Evolutionary conservation across 257 asterid species (phyloP), one percentile per base, ranked within the genome.

Genomic region (Plantago major): DNA sequence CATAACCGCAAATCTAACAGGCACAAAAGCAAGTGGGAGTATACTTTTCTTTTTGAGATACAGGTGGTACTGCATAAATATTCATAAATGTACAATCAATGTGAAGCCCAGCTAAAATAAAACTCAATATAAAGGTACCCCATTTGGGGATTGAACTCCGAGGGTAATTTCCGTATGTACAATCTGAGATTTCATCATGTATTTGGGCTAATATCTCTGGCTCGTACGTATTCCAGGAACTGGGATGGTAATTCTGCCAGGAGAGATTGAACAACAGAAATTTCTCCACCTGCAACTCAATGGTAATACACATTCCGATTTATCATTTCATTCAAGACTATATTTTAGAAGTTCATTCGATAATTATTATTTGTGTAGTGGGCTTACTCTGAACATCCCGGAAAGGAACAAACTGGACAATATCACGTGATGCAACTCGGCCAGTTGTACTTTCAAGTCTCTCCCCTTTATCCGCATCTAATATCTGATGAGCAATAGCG

Each of bases 401-500:
- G 59, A 89, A 76, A 44, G 99, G 99, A 63, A 93, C 95, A 70
- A 93, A 93, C 71, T 93, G 99, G 66, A 93, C 97, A 37, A 93
- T 89, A 67, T 93, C 99, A 3, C 97, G 96, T 14, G 96, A 84
- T 46, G 99, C 99, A 38, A 93, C 85, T 37, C 96, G 81, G 48
- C 99, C 99, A 1, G 81, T 76, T 62, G 97, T 64, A 78, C 95
- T 87, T 74, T 87, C 95, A 13, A 93, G 90, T 45, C 95, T 81
- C 44, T 87, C 96, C 14, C 94, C 94, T 79, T 79, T 93, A 69
- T 93, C 99, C 55, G 90, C 97, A 77, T 93, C 99, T 74, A 93
- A 69, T 63, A 89, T 78, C 99, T 93, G 81, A 63, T 58, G 47
- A 65, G 68, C 51, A 67, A 61, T 62, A 57, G n/a, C n/a, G n/a